Evolutionary conservation across 495 filamentous ascomycete genomes (phyloP).

Genomic region (Trichoderma gamsii): DNA sequence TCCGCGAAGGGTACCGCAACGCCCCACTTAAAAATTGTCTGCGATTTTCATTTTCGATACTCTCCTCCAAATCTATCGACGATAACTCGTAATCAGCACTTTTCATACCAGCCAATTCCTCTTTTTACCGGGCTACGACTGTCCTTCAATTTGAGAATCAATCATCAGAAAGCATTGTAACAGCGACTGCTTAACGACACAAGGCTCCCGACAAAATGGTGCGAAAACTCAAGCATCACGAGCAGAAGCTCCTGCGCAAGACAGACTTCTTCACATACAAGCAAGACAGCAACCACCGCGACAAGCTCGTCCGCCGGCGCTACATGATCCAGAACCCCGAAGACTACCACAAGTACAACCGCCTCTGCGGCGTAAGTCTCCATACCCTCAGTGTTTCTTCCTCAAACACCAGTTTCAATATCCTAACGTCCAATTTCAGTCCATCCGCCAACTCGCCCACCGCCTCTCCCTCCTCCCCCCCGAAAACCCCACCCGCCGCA

Average conservation of each 20-base stretch:
- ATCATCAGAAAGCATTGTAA: background rate
- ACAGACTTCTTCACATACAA: constrained; percentile 94
- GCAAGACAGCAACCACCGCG: constrained; percentile 78
- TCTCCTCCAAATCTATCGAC: no score
- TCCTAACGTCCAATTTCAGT: constrained; percentile 33
- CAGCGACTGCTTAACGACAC: background rate
- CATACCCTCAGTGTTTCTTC: background rate
- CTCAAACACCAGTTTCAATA: background rate
- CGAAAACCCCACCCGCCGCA: constrained; percentile 64
- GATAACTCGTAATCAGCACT: background rate
- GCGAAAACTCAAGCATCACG: constrained; percentile 87
- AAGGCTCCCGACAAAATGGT: constrained; percentile 55
- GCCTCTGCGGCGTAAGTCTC: constrained; percentile 60
- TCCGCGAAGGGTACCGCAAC: background rate
- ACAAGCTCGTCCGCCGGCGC: constrained; percentile 64
- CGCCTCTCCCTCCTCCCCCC: constrained; percentile 72
- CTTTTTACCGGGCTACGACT: background rate
- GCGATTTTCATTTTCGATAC: background rate
- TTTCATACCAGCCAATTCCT: background rate
- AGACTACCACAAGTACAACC: constrained; percentile 87
- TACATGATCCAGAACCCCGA: constrained; percentile 82
- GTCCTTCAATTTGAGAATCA: background rate
- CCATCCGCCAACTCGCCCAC: constrained; percentile 81
- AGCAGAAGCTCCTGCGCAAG: constrained; percentile 73
- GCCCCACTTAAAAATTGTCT: constrained; percentile 10